Evolutionary conservation across 176 grass and related monocot genomes (phyloP), one percentile per base, ranked within the genome.

Genomic region (Otatea glauca): DNA sequence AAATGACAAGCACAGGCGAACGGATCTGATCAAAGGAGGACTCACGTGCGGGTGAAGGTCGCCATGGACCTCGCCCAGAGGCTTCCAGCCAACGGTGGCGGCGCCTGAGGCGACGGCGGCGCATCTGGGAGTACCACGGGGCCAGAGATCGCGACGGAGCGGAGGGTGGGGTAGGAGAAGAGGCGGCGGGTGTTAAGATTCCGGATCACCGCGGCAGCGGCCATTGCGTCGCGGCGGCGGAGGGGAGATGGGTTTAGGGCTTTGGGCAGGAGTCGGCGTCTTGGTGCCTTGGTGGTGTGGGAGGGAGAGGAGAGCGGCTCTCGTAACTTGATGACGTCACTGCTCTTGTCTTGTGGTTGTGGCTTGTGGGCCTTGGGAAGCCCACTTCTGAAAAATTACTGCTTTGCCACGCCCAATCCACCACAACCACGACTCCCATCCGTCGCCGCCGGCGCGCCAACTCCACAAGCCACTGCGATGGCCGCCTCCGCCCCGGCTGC

Each of bases 41-140:
- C 91, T 92, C 83, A 99, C 96, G 93, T 99, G 81, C 96, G 89
- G 44, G 83, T 95, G 89, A 99, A 99, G 78, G 96, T 99, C 20
- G 91, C 96, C 96, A 99, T 99, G 51, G 93, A 92, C 90, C 95
- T 88, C 63, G 86, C 88, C 88, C 78, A 94, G 42, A 87, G 83
- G 55, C 63, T 72, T 0, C 78, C 85, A 0, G 69, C 85, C 56
- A 66, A 25, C 20, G 71, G 63, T 2, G 65, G 61, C 7, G 56
- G 60, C 45, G 37, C 16, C 78, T 82, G 83, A 12, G 55, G 27
- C 4, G 62, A 44, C 7, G 32, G 65, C 44, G 20, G 58, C 16
- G 80, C 74, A 72, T 92, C 90, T 9, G 85, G 81, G 20, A 87
- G 64, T 32, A 65, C 25, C 23, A 59, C 29, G 5, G 91, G 48